Evolutionary conservation across 2,329 filamentous ascomycete species (phyloP).

Genomic region (Epichloe sibirici): DNA sequence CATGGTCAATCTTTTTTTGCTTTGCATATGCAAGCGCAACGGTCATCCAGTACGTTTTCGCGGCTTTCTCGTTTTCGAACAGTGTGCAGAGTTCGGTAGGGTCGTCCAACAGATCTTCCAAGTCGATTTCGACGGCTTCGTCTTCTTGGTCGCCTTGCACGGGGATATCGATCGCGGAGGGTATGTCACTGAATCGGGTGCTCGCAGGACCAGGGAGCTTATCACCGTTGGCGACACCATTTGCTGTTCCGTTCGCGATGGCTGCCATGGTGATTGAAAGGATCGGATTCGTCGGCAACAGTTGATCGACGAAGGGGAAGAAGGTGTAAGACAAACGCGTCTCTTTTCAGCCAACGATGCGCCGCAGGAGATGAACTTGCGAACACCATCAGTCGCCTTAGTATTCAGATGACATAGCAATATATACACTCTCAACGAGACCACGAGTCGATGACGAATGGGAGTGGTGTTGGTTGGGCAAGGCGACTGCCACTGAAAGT

Average conservation of each 20-base stretch:
- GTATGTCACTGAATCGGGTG: constrained; percentile 53
- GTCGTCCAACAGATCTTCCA: constrained; percentile 84
- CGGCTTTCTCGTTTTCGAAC: constrained; percentile 85
- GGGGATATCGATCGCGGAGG: constrained; percentile 53
- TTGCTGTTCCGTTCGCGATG: constrained; percentile 30
- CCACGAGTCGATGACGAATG: neutral
- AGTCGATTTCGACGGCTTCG: constrained; percentile 80
- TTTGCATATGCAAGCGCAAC: constrained; percentile 95
- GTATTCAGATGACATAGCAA: constrained; percentile 15
- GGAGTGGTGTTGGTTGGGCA: neutral
- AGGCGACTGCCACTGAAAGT: neutral
- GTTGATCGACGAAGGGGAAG: neutral
- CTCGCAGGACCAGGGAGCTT: constrained; percentile 26
- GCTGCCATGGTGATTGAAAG: constrained; percentile 27
- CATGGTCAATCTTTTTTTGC: constrained; percentile 82
- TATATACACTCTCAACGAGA: constrained; percentile 5
- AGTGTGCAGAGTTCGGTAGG: constrained; percentile 90
- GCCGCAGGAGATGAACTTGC: constrained; percentile 16
- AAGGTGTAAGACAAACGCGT: constrained; percentile 16
- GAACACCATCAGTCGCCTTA: constrained; percentile 17
- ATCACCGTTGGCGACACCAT: constrained; percentile 30
- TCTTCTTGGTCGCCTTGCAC: constrained; percentile 53
- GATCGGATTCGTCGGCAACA: neutral
- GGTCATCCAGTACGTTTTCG: constrained; percentile 94
- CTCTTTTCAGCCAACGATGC: constrained; percentile 17